Base-by-base conservation (phyloP, 2,329 filamentous ascomycete species). In the Trichoderma polysporum region DNA sequence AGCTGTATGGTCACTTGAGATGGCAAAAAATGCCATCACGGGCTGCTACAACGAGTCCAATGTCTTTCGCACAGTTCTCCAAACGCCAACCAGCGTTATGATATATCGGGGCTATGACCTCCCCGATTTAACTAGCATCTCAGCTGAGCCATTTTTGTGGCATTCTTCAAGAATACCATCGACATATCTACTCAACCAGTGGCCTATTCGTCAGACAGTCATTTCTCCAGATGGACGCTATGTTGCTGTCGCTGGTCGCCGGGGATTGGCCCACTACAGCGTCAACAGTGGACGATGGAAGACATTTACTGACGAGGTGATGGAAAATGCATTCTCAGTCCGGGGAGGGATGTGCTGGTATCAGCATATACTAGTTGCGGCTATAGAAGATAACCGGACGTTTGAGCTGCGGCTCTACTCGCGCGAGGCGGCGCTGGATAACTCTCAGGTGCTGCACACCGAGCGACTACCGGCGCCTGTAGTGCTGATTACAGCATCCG, bases 291-390 rank as follows among this genome's bases (percentile, higher is more conserved):
- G 94, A 31, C 87, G 95, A 67, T 99, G 95, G 95, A 97, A 97
- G 76, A 96, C 91, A 0, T 99, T 99, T 76, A 86, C 90, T 57
- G 93, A 94, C 73, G 86, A 89, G 29, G 87, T 86, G 33, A 86
- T 90, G 74, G 95, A 98, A 78, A 93, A 94, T 73, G 92, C 94
- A 69, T 99, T 99, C 75, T 88, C 93, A 27, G 92, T 99, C 15
- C 86, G 94, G 69, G 95, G 95, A 57, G 95, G 95, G 7, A 97
- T 99, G 94, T 98, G 94, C 76, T 99, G 95, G 95, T 94, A 97
- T 76, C 93, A 97, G 71, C 94, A 99, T 78, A 91, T 98, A 35
- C 84, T 99, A 19, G 92, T 98, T 66, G 94, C 93, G 45, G 93
- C 94, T 4, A 90, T 97, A n/a, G 95, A 99, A 78, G 89, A 88